Conservation (phyloP, 768 basidiomycete genomes). For the Tricholoma flavovirens region DNA sequence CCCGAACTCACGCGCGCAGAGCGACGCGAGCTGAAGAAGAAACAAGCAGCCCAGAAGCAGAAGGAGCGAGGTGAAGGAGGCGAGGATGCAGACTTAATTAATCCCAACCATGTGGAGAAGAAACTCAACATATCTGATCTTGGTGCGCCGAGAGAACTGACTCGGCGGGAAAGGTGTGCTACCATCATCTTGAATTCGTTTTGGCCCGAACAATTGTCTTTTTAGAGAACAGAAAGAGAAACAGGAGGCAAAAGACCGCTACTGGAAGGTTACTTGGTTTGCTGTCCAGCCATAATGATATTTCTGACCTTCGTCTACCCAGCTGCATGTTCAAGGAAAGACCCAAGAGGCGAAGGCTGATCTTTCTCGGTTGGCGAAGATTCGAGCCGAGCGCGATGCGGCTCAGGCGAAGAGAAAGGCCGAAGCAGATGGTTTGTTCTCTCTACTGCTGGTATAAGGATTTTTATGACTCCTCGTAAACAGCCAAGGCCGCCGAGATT, state of each 20-base stretch:
- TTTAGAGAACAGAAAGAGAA: slow-evolving; percentile 87
- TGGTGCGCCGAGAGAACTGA: slow-evolving; percentile 52
- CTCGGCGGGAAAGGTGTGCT: slow-evolving; percentile 59
- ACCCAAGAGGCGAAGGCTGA: slow-evolving; percentile 88
- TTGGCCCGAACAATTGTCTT: neutral
- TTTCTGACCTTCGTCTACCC: slow-evolving; percentile 1
- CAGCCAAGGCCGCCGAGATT: slow-evolving; percentile 61
- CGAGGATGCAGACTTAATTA: slow-evolving; percentile 67
- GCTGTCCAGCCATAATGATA: neutral
- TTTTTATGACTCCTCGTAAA: neutral
- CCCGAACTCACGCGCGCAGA: slow-evolving; percentile 67
- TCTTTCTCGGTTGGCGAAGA: slow-evolving; percentile 79
- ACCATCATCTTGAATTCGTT: neutral
- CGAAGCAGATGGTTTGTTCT: slow-evolving; percentile 68
- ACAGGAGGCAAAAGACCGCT: slow-evolving; percentile 79
- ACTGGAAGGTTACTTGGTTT: slow-evolving; percentile 63
- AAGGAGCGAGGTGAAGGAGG: slow-evolving; percentile 32
- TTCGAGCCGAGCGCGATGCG: slow-evolving; percentile 81
- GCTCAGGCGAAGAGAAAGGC: slow-evolving; percentile 86
- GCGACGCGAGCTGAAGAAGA: slow-evolving; percentile 79
- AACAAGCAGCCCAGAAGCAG: slow-evolving; percentile 51
- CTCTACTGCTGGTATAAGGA: neutral
- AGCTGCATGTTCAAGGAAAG: slow-evolving; percentile 79
- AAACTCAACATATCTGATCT: slow-evolving; percentile 74
- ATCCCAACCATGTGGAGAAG: slow-evolving; percentile 73